Evolutionary conservation across 176 grass and related monocot genomes (phyloP).

Genomic region (Zizania latifolia): DNA sequence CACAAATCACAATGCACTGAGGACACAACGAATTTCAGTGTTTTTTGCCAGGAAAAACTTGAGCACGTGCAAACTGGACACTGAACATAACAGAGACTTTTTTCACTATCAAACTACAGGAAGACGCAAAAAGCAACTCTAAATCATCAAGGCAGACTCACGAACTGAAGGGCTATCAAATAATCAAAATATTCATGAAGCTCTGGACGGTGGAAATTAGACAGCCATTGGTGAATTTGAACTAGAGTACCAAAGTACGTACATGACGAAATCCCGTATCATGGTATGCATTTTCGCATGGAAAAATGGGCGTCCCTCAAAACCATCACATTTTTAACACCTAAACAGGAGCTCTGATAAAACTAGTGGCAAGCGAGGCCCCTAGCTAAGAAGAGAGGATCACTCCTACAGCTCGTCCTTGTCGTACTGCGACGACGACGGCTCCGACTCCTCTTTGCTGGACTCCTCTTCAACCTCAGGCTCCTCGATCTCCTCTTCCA

Average conservation of each 20-base stretch:
- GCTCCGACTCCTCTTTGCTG: constrained; percentile 30
- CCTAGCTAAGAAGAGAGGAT: too few species aligned
- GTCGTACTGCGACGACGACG: constrained; percentile 17
- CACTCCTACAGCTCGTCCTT: constrained; percentile 99
- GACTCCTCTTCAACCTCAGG: constrained; percentile 57
- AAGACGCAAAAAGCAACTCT: too few species aligned
- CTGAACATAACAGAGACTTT: too few species aligned
- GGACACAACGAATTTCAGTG: too few species aligned
- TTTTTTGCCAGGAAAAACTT: too few species aligned
- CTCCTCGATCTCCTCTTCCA: constrained; percentile 72
- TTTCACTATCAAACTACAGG: too few species aligned
- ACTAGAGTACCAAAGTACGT: constrained; percentile 12
- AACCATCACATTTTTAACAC: constrained; percentile 27
- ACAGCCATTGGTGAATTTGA: constrained; percentile 6
- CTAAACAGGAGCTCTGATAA: background rate
- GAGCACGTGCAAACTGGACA: too few species aligned
- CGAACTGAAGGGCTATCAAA: too few species aligned
- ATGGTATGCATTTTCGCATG: background rate
- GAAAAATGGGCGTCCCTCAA: constrained; percentile 36
- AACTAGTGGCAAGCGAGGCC: too few species aligned
- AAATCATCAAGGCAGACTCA: too few species aligned
- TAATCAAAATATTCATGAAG: background rate
- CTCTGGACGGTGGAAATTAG: background rate
- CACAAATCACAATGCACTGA: too few species aligned
- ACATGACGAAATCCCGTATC: constrained; percentile 31